Evolutionary conservation across 2,329 filamentous ascomycete genomes (phyloP).

Genomic region (Botryotinia narcissicola): DNA sequence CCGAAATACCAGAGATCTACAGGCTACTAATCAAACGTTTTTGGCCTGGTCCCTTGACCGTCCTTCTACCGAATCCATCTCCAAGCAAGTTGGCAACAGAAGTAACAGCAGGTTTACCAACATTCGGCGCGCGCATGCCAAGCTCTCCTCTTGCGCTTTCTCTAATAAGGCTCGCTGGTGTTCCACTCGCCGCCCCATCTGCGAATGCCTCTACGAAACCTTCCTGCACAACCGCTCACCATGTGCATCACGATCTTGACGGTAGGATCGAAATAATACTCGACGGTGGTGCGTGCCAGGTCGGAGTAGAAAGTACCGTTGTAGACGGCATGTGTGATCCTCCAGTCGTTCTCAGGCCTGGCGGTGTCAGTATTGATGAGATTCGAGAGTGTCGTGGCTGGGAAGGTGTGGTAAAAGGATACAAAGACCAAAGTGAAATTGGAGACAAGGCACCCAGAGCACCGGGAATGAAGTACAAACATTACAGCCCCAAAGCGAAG

Average conservation of each 20-base stretch:
- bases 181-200: conserved; percentile 85
- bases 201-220: conserved; percentile 94
- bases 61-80: conserved; percentile 76
- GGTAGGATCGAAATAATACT: conserved; percentile 83
- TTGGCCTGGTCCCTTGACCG: conserved; percentile 93
- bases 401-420: conserved; percentile 74
- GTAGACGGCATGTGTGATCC: conserved; percentile 84
- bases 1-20: conserved; percentile 51
- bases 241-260: conserved; percentile 81
- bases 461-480: conserved; percentile 98
- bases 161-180: conserved; percentile 75
- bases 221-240: conserved; percentile 84
- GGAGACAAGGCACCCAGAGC: conserved; percentile 71
- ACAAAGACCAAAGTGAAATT: conserved; percentile 70
- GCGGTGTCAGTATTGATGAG: conserved; percentile 81
- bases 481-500: conserved; percentile 87
- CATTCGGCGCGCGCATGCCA: conserved; percentile 90
- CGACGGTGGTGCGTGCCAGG: conserved; percentile 80
- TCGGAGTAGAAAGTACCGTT: conserved; percentile 95
- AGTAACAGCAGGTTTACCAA: conserved; percentile 80
- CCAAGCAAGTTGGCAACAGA: conserved; percentile 75
- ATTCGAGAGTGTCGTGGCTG: conserved; percentile 73
- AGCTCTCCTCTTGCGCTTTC: conserved; percentile 79
- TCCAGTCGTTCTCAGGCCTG: conserved; percentile 79
- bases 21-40: conserved; percentile 73